Evolutionary conservation across 192 early-diverging fungal species (phyloP).

Genomic region (Entomortierella parvispora): DNA sequence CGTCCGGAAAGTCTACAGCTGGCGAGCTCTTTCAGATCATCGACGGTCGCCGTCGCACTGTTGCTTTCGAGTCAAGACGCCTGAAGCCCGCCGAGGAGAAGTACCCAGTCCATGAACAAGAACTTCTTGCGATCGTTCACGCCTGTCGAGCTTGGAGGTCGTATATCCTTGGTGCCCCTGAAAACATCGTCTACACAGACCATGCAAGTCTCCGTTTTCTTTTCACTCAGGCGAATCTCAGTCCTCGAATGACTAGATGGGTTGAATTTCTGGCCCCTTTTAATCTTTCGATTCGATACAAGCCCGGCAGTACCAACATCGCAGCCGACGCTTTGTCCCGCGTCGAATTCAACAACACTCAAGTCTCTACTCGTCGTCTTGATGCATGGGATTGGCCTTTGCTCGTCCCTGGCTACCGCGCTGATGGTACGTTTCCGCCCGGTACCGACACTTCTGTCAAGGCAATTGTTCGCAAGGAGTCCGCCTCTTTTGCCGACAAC

Average conservation of each 20-base stretch:
- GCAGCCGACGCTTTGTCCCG: slow-evolving; percentile 40
- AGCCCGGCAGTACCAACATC: slow-evolving; percentile 5
- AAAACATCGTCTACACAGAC: slow-evolving; percentile 9
- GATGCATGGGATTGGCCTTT: not conserved
- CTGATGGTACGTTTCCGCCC: not conserved
- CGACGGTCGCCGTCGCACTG: slow-evolving; percentile 18
- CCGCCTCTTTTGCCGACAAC: not conserved
- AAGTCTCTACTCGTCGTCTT: not conserved
- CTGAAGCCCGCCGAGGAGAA: slow-evolving; percentile 12
- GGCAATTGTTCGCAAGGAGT: not conserved
- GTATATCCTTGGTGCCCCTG: slow-evolving; percentile 13
- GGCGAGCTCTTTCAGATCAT: slow-evolving; percentile 45
- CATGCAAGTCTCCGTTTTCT: slow-evolving; percentile 51
- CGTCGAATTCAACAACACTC: not conserved
- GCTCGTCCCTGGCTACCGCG: not conserved
- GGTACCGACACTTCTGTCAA: not conserved
- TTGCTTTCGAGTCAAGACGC: slow-evolving; percentile 31
- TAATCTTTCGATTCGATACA: slow-evolving; percentile 6
- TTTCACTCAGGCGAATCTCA: slow-evolving; percentile 17
- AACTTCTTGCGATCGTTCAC: slow-evolving; percentile 52
- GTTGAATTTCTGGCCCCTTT: slow-evolving; percentile 3
- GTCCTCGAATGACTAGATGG: slow-evolving; percentile 12
- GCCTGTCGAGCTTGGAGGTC: slow-evolving; percentile 32
- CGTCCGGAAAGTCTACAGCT: slow-evolving; percentile 42
- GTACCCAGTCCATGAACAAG: slow-evolving; percentile 37